These are phyloP conservation scores for Silene uniflora DNA, from an alignment of 148 eudicot species.

Conservation along the genomic window DNA sequence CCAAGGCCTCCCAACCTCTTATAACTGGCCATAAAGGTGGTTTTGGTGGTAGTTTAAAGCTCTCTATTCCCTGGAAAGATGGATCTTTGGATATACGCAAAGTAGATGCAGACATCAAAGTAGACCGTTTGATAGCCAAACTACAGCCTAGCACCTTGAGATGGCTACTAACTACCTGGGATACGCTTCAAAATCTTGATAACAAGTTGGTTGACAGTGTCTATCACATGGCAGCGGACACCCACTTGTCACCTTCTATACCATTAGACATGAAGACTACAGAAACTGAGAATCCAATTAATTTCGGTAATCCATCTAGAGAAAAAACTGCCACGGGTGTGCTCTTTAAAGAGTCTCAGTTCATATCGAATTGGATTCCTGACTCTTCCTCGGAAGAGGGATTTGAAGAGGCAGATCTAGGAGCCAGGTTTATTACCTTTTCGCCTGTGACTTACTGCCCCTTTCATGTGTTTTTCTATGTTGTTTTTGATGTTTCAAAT, in stretches of 20 bases:
- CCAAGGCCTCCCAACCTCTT: slow-evolving; percentile 46
- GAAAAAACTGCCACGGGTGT: slow-evolving; percentile 37
- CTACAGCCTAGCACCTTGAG: slow-evolving; percentile 64
- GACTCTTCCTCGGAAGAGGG: slow-evolving; percentile 33
- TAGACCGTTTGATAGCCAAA: slow-evolving; percentile 59
- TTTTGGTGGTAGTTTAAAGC: slow-evolving; percentile 62
- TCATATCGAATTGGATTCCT: slow-evolving; percentile 91
- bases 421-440: slow-evolving; percentile 66
- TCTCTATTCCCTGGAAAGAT: slow-evolving; percentile 86
- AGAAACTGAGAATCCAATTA: slow-evolving; percentile 31
- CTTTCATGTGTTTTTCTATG: neutral
- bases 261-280: slow-evolving; percentile 30
- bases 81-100: slow-evolving; percentile 80
- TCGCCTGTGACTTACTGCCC: neutral
- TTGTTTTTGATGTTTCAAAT: neutral
- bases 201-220: slow-evolving; percentile 24
- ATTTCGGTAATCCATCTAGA: slow-evolving; percentile 22
- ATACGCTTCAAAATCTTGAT: slow-evolving; percentile 37
- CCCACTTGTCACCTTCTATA: slow-evolving; percentile 28
- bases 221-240: slow-evolving; percentile 22
- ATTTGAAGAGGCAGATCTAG: slow-evolving; percentile 64
- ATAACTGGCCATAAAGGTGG: slow-evolving; percentile 70
- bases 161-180: slow-evolving; percentile 52
- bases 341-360: slow-evolving; percentile 58
- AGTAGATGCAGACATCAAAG: slow-evolving; percentile 71